A percentile compares a stretch with the other conserved stretches of the same genome.
Conservation (phyloP, 1,139 yeast species). For the Petasospora rhodanensis region DNA sequence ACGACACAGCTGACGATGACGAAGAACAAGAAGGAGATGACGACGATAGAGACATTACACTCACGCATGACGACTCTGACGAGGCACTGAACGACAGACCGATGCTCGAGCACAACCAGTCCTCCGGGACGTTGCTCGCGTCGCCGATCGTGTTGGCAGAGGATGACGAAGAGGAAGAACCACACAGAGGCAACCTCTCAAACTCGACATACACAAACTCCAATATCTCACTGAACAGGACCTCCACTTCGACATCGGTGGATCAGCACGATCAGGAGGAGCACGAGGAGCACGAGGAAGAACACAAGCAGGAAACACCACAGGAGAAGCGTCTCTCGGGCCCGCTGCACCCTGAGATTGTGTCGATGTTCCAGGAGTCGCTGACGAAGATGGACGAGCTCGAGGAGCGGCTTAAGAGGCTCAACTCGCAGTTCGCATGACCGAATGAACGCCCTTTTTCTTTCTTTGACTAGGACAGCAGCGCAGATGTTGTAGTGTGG, state of each 20-base stretch:
- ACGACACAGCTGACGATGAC: slow-evolving; percentile 9
- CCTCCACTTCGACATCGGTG: slow-evolving; percentile 17
- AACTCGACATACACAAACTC: slow-evolving; percentile 20
- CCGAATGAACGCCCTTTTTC: too few species aligned
- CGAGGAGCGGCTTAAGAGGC: slow-evolving; percentile 15
- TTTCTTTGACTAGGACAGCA: too few species aligned
- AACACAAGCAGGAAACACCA: neutral
- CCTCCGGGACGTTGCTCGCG: too few species aligned
- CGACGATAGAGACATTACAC: slow-evolving; percentile 8
- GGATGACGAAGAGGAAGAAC: slow-evolving; percentile 10
- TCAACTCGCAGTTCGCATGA: slow-evolving; percentile 12
- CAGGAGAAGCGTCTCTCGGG: neutral
- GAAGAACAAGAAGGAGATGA: slow-evolving; percentile 11
- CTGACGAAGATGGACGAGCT: slow-evolving; percentile 44
- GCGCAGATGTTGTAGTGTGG: too few species aligned
- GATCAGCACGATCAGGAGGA: slow-evolving; percentile 13
- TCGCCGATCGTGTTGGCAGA: slow-evolving; percentile 19
- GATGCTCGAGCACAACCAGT: too few species aligned
- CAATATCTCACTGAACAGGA: slow-evolving; percentile 16
- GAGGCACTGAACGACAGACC: slow-evolving; percentile 14
- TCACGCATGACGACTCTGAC: slow-evolving; percentile 11
- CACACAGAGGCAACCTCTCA: slow-evolving; percentile 14
- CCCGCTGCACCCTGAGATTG: slow-evolving; percentile 38
- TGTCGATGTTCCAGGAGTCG: slow-evolving; percentile 45
- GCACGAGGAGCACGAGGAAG: neutral